Evolutionary conservation across 2,329 filamentous ascomycete genomes (phyloP).

Genomic region (Aspergillus sp.): DNA sequence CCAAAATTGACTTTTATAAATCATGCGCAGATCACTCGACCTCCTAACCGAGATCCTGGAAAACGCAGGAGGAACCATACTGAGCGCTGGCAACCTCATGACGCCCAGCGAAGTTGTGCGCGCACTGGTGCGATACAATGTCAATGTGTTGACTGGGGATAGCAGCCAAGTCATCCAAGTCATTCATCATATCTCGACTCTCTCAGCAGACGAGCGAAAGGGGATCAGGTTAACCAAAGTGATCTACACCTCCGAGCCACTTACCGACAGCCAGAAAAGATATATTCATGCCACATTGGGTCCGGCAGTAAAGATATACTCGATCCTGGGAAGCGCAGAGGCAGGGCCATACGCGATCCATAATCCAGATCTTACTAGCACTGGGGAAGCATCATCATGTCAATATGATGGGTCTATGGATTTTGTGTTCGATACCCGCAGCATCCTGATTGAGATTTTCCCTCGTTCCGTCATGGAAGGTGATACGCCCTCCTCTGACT

Average conservation of each 20-base stretch:
- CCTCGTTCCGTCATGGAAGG: slow-evolving; percentile 13
- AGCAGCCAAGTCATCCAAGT: slow-evolving; percentile 43
- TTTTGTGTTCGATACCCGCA: slow-evolving; percentile 45
- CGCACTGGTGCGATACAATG: slow-evolving; percentile 34
- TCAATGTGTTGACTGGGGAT: slow-evolving; percentile 45
- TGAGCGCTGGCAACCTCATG: slow-evolving; percentile 41
- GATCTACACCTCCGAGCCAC: slow-evolving; percentile 49
- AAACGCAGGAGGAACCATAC: slow-evolving; percentile 44
- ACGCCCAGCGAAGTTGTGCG: slow-evolving; percentile 26
- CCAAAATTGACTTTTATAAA: too few species aligned
- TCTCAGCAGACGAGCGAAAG: slow-evolving; percentile 21
- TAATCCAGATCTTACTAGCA: slow-evolving; percentile 33
- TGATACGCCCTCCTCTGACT: neutral
- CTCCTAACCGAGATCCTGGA: slow-evolving; percentile 46
- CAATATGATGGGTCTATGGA: slow-evolving; percentile 26
- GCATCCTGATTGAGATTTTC: slow-evolving; percentile 43
- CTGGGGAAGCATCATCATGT: slow-evolving; percentile 1
- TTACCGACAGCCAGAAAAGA: slow-evolving; percentile 37
- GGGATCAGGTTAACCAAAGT: slow-evolving; percentile 43
- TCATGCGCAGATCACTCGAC: slow-evolving; percentile 38
- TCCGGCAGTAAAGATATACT: slow-evolving; percentile 38
- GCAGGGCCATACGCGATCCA: slow-evolving; percentile 44
- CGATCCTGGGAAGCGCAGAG: slow-evolving; percentile 48
- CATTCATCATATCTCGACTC: slow-evolving; percentile 37
- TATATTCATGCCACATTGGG: slow-evolving; percentile 37